Evolutionary conservation across 768 basidiomycete genomes (phyloP).

Genomic region (Leccinum aurantiacum): DNA sequence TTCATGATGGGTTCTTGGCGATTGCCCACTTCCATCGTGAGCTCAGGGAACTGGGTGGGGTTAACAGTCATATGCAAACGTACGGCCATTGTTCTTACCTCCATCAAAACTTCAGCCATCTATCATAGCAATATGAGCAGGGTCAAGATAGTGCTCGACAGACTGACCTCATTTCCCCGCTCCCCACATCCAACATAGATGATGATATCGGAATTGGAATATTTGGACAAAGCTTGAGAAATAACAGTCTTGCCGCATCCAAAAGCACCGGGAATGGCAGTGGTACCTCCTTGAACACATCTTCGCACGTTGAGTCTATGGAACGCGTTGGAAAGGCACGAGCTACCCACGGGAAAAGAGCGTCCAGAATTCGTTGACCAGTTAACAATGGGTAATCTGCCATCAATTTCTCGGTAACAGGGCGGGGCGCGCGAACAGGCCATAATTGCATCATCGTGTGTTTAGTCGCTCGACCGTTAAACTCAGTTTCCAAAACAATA

Average conservation of each 20-base stretch:
- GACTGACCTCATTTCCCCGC: conserved; percentile 87
- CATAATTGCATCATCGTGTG: conserved; percentile 98
- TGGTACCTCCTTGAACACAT: conserved; percentile 96
- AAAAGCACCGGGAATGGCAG: conserved; percentile 98
- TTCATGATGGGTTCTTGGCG: conserved; percentile 99
- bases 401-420: conserved; percentile 92
- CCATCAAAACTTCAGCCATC: conserved; percentile 99
- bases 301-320: conserved; percentile 35
- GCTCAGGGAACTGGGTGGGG: conserved; percentile 66
- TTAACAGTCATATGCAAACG: conserved; percentile 15
- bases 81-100: conserved; percentile 46
- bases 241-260: conserved; percentile 99
- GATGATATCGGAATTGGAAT: conserved; percentile 98
- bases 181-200: conserved; percentile 99
- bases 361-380: conserved; percentile 95
- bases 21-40: conserved; percentile 88
- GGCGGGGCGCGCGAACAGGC: conserved; percentile 98
- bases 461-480: conserved; percentile 89
- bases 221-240: conserved; percentile 96
- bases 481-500: conserved; percentile 94
- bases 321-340: background rate
- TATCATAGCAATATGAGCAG: conserved; percentile 30
- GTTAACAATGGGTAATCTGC: conserved; percentile 91
- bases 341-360: conserved; percentile 83
- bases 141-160: conserved; percentile 37